Evolutionary conservation across 768 basidiomycete species (phyloP).

Genomic region (Lactarius sanguifluus): DNA sequence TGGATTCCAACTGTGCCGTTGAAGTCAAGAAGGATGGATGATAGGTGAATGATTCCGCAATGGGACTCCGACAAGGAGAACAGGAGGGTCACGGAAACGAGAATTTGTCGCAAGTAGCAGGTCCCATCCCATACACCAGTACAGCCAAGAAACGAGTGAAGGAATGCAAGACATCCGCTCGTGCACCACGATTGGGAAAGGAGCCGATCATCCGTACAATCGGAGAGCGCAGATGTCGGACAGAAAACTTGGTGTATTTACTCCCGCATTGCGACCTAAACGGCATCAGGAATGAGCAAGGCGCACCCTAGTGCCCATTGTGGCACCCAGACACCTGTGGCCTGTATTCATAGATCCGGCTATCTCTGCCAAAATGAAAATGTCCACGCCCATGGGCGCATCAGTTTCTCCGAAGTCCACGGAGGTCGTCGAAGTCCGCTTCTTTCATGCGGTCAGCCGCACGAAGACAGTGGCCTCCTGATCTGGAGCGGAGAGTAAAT

Average conservation of each 20-base stretch:
- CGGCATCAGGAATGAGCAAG: background rate
- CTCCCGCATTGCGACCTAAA: background rate
- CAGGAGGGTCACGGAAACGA: background rate
- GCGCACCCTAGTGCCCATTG: conserved; percentile 1
- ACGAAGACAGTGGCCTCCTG: background rate
- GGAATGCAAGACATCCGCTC: background rate
- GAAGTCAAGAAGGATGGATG: background rate
- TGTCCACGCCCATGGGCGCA: background rate
- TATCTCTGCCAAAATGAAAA: too few species aligned
- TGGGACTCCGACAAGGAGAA: background rate
- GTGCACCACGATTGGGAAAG: background rate
- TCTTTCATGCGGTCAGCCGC: background rate
- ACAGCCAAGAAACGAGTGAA: background rate
- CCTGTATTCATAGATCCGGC: background rate
- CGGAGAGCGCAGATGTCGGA: background rate
- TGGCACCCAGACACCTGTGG: background rate
- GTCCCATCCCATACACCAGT: background rate
- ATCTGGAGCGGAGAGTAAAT: background rate
- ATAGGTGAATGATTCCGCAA: background rate
- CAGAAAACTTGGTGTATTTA: background rate
- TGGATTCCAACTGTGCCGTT: background rate
- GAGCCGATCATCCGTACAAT: background rate
- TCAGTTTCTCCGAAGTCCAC: background rate
- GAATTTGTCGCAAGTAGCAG: background rate
- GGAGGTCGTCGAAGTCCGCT: background rate